phyloP scores from a whole-genome alignment of 805 yeast genomes.

The Blastobotrys robertii region DNA sequence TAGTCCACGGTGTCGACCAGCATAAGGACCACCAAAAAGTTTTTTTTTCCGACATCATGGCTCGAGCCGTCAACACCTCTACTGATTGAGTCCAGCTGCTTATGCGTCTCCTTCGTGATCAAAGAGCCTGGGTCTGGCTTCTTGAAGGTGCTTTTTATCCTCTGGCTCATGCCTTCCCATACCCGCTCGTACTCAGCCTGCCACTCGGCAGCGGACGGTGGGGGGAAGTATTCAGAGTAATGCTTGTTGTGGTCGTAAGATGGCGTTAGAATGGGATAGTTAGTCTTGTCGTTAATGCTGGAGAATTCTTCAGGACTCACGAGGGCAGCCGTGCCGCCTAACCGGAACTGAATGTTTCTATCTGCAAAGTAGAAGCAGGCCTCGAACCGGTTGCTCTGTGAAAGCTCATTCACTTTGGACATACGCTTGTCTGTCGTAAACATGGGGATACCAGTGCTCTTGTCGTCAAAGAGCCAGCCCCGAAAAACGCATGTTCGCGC shows the following conservation, averaged over 20 bases:
- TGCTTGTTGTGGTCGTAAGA: conserved; percentile 6
- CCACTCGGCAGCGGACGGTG: conserved; percentile 61
- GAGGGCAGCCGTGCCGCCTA: conserved; percentile 54
- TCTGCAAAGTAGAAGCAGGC: conserved; percentile 65
- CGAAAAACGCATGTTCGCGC: conserved; percentile 64
- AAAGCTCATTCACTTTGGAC: conserved; percentile 45
- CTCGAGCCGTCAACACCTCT: conserved; percentile 76
- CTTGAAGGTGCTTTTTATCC: conserved; percentile 54
- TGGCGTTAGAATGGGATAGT: conserved; percentile 15
- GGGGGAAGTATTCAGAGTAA: conserved; percentile 14
- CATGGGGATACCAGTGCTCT: conserved; percentile 53
- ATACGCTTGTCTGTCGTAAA: conserved; percentile 67
- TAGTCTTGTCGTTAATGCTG: conserved; percentile 10
- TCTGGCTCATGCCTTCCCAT: conserved; percentile 53
- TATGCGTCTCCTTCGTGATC: conserved; percentile 44
- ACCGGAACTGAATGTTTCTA: conserved; percentile 57
- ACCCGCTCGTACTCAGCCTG: conserved; percentile 47
- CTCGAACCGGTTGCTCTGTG: conserved; percentile 43
- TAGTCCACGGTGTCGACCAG: conserved; percentile 64
- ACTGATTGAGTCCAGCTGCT: conserved; percentile 55
- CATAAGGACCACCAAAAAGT: conserved; percentile 60
- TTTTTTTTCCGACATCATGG: conserved; percentile 49
- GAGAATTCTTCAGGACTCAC: conserved; percentile 16
- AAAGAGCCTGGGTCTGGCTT: conserved; percentile 64
- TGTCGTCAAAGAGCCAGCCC: conserved; percentile 66